Conservation (phyloP, 371 early-diverging fungal genomes). For the Mortierella sp. region DNA sequence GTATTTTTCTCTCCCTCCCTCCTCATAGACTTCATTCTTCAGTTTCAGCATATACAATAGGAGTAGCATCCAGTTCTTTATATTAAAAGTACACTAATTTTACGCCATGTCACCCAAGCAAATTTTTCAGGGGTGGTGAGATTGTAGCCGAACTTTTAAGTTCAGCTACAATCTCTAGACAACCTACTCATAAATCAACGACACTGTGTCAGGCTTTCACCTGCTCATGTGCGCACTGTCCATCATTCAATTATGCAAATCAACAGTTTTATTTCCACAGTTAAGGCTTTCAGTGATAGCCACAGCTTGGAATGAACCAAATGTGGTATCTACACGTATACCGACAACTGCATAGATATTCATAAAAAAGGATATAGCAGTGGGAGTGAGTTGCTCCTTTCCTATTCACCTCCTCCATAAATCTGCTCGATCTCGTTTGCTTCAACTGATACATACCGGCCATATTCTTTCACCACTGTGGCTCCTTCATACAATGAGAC, state of each 20-base stretch:
- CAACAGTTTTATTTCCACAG: not conserved
- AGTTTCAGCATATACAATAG: not conserved
- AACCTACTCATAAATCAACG: no score
- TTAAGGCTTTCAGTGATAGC: not conserved
- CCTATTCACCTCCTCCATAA: not conserved
- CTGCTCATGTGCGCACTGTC: not conserved
- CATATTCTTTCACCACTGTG: not conserved
- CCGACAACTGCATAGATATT: not conserved
- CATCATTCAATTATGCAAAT: not conserved
- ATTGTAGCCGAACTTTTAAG: no score
- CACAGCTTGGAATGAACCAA: not conserved
- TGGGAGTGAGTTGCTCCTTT: not conserved
- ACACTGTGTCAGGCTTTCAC: no score
- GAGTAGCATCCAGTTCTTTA: not conserved
- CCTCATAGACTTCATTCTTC: not conserved
- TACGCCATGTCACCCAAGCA: no score
- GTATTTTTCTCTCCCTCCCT: not conserved
- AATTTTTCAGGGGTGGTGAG: no score
- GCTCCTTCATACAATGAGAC: not conserved
- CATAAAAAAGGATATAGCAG: slow-evolving; percentile 5
- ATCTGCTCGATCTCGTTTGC: not conserved
- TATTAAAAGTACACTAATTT: not conserved
- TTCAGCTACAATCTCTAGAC: no score
- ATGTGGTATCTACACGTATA: not conserved
- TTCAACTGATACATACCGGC: not conserved